phyloP scores from a whole-genome alignment of 352 stramenopile species.

The Globisporangium camurandrum region DNA sequence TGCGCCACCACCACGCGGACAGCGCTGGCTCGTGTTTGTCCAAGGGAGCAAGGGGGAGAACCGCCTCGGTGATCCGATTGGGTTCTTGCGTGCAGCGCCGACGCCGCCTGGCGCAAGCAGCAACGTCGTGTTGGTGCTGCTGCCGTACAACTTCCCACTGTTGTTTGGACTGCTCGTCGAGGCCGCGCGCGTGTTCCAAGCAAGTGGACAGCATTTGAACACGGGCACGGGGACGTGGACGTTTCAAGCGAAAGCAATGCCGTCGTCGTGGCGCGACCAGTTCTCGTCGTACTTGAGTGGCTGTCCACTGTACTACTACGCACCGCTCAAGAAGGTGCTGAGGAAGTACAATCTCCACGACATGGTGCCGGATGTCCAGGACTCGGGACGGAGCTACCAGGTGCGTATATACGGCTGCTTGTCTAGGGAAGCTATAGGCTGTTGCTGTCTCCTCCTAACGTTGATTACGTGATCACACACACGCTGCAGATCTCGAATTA shows the following conservation, averaged over 20 bases:
- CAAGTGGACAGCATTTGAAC: constrained; percentile 72
- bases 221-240: constrained; percentile 58
- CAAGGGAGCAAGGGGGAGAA: constrained; percentile 76
- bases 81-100: constrained; percentile 51
- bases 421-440: background rate
- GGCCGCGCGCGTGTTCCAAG: constrained; percentile 71
- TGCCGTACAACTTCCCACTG: constrained; percentile 87
- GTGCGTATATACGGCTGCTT: constrained; percentile 7
- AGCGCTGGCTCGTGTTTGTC: constrained; percentile 81
- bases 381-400: constrained; percentile 78
- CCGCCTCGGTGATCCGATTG: constrained; percentile 76
- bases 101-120: constrained; percentile 16
- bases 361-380: constrained; percentile 77
- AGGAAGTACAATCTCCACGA: constrained; percentile 86
- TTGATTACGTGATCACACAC: background rate
- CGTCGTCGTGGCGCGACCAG: constrained; percentile 74
- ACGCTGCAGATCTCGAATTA: constrained; percentile 49
- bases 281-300: constrained; percentile 75
- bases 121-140: constrained; percentile 59
- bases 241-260: constrained; percentile 85
- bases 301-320: constrained; percentile 78
- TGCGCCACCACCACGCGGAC: constrained; percentile 53
- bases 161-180: constrained; percentile 80
- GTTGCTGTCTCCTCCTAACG: background rate
- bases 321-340: constrained; percentile 72